Conservation (phyloP, 345 rosid genomes). For the Gossypium stocksii region DNA sequence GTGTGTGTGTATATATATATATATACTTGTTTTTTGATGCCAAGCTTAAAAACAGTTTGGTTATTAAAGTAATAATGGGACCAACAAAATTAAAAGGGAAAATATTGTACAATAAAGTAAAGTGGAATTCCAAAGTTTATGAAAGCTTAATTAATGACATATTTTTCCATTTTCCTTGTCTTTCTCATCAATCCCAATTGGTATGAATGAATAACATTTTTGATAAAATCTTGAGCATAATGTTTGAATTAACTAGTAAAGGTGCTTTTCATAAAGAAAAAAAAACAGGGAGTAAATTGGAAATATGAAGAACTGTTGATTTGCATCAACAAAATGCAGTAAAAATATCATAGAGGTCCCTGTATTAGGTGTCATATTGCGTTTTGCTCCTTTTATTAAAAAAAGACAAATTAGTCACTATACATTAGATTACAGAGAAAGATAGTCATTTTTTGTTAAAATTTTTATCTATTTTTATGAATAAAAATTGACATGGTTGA, state of each 20-base stretch:
- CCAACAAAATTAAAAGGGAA: conserved; percentile 5
- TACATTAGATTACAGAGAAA: no score
- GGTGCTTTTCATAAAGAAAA: conserved; percentile 18
- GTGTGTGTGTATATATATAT: no score
- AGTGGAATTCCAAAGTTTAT: conserved; percentile 1
- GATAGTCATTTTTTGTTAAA: no score
- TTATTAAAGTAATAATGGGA: conserved; percentile 8
- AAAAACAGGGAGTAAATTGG: background rate
- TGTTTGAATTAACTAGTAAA: conserved; percentile 11
- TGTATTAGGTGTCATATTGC: no score
- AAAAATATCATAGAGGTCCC: no score
- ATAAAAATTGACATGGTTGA: no score
- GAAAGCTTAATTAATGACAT: background rate
- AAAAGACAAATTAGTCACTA: no score
- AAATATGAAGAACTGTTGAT: background rate
- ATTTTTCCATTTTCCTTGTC: background rate
- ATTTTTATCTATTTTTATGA: no score
- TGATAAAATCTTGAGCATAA: background rate
- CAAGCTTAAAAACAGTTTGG: conserved; percentile 23
- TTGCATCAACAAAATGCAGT: background rate
- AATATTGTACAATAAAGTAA: conserved; percentile 4
- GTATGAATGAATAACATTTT: background rate
- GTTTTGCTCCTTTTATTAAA: no score
- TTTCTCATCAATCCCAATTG: background rate
- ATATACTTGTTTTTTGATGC: conserved; percentile 9